Evolutionary conservation across 352 stramenopile genomes (phyloP).

Genomic region (Albugo laibachii): DNA sequence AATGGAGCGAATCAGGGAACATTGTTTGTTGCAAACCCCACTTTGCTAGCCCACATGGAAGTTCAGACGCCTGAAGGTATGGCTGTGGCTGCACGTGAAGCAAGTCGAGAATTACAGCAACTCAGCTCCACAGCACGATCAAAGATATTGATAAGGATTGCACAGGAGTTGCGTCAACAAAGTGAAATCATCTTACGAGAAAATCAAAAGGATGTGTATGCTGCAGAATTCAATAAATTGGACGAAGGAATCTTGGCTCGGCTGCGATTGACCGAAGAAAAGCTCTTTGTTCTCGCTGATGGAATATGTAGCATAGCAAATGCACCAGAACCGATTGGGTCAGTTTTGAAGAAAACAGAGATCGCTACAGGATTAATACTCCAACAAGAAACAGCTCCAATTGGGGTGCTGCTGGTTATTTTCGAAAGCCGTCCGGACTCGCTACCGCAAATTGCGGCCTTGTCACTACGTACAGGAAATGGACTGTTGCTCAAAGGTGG

Average conservation of each 20-base stretch:
- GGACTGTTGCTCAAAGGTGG: conserved; percentile 94
- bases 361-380: conserved; percentile 83
- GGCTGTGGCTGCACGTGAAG: conserved; percentile 59
- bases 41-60: too few species aligned
- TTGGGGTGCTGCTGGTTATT: conserved; percentile 96
- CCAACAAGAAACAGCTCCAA: conserved; percentile 87
- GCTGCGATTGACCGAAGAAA: conserved; percentile 80
- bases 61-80: conserved; percentile 15
- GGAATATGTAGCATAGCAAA: conserved; percentile 87
- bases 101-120: conserved; percentile 75
- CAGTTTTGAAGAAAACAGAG: conserved; percentile 71
- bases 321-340: conserved; percentile 50
- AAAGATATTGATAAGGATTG: conserved; percentile 78
- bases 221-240: conserved; percentile 37
- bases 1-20: conserved; percentile 63
- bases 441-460: conserved; percentile 88
- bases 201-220: conserved; percentile 84
- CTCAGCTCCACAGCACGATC: conserved; percentile 73
- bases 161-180: conserved; percentile 60
- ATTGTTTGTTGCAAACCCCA: conserved; percentile 62
- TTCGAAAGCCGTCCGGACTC: conserved; percentile 96
- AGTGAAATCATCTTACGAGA: conserved; percentile 78
- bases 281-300: conserved; percentile 88
- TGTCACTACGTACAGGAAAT: conserved; percentile 92
- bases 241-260: conserved; percentile 51